Base-by-base conservation (phyloP, 495 filamentous ascomycete genomes). In the Rhypophila decipiens region DNA sequence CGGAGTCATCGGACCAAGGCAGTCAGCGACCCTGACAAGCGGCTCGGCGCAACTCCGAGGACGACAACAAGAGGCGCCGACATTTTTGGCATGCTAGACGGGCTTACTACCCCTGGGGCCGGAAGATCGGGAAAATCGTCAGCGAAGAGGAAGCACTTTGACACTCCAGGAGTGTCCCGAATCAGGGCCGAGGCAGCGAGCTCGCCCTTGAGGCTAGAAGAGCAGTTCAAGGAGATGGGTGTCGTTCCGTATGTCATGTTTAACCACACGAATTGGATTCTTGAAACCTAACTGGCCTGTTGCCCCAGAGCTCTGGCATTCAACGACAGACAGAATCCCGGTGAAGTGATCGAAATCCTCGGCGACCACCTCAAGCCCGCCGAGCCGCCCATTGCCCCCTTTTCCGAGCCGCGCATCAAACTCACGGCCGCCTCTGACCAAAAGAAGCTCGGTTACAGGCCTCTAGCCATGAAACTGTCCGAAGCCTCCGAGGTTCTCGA, bases 401-500 rank as follows among this genome's bases (percentile, higher is more conserved):
- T 78, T 50, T 52, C 77, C 2, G 87, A 93, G 59, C 56, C 88
- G 3, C 85, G 93, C 12, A 83, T 96, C 64, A 86, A 82, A 58
- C 76, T 93, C 4, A 87, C 79, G 2, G 83, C 86, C 13, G 86
- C 87, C 51, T 87, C 85, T 2, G 93, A 98, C 55, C 71, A 86
- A 42, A 89, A 87, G 59, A 96, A 95, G 58, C 85, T 96, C 43
- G 80, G 79, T 8, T 98, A 96, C 64, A 89, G 89, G 55, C 84
- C 88, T 0, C 85, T 96, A 70, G 86, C 88, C 23, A 95, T 95
- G 88, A 94, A 93, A 53, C 75, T 90, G 11, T 88, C 88, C 4
- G 90, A 96, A 56, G 82, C 88, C 2, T 90, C 90, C 2, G 90
- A 96, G 65, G 86, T 95, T 43, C 73, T 95, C 5, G 93, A 98